Base-by-base conservation (phyloP, 108 stramenopile species). In the Fragilariopsis cylindrus region DNA sequence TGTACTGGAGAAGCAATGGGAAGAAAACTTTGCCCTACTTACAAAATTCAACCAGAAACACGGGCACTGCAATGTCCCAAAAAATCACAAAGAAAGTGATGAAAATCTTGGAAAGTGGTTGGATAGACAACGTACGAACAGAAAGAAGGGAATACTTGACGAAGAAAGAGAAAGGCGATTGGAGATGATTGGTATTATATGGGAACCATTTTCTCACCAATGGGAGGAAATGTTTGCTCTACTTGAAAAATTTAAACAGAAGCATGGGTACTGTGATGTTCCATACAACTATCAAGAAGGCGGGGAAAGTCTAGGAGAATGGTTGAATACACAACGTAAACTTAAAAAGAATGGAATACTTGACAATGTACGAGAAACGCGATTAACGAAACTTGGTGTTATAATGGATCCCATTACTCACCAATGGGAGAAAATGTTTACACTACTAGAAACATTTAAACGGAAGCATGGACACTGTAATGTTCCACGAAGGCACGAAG, bases 51-150 rank as follows among this genome's bases (percentile, higher is more conserved):
- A 16, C 1, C 30, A 69, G 12, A 13, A 52, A 69, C 30, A 69
- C 18, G 69, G 50, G 41, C 48, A 21, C 21, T 7, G 2, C 69
- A 48, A 50, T 4, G 50, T 50, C 12, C 52, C 48, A 12, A 52
- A 0, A 21, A 15, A 15, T 43, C 69, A 69, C 18, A 19, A 16
- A 9, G 69, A 50, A 12, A 18, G 8, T 5, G 69, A 52, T 8
- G 16, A 40, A 50, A 69, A 53, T 5, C 69, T 69, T 13, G 52
- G 69, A 48, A 0, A 6, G 3, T 69, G 48, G 69, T 19, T 69
- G 69, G 16, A 0, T 5, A 48, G 6, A 4, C 69, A 69, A 30
- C 69, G 52, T 16, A 42, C 3, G 4, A 46, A 18, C 6, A 18
- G 4, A 46, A 45, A 43, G 12, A 46, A 42, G 13, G 47, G 44